These are phyloP conservation scores for Mortierella sp. DNA, from an alignment of 371 early-diverging fungal species.

Conservation along the genomic window DNA sequence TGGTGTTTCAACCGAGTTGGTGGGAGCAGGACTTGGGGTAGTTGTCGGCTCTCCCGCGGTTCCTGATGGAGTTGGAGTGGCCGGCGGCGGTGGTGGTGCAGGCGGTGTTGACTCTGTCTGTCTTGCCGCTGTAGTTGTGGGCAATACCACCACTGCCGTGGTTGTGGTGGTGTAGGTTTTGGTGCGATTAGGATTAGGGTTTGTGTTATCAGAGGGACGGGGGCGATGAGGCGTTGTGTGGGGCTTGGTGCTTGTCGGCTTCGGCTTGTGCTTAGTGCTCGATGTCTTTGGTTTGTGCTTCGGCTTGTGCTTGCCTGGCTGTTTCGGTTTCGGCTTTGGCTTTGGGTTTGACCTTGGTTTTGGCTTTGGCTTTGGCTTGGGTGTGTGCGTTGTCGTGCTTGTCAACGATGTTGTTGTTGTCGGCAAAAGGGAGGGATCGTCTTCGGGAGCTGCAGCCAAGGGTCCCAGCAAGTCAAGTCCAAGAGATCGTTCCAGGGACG, in stretches of 20 bases:
- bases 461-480: not conserved
- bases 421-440: not conserved
- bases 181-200: conserved; percentile 7
- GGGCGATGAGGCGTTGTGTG: not conserved
- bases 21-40: not conserved
- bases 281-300: not conserved
- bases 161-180: not conserved
- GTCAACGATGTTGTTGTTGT: not conserved
- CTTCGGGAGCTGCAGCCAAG: conserved; percentile 3
- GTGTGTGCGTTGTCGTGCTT: not conserved
- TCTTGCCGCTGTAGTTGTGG: not conserved
- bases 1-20: not conserved
- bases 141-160: not conserved
- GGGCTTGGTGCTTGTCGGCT: not conserved
- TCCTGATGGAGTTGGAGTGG: not conserved
- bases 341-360: conserved; percentile 2
- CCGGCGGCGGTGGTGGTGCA: not conserved
- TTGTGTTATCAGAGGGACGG: not conserved
- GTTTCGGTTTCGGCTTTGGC: not conserved
- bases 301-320: not conserved
- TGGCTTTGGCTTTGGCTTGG: not conserved
- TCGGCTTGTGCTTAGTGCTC: not conserved
- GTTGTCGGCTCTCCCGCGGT: not conserved
- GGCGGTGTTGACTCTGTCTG: not conserved
- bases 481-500: not conserved